These are phyloP conservation scores for Leccinellum rugosiceps DNA, from an alignment of 768 basidiomycete genomes.

Conservation along the genomic window DNA sequence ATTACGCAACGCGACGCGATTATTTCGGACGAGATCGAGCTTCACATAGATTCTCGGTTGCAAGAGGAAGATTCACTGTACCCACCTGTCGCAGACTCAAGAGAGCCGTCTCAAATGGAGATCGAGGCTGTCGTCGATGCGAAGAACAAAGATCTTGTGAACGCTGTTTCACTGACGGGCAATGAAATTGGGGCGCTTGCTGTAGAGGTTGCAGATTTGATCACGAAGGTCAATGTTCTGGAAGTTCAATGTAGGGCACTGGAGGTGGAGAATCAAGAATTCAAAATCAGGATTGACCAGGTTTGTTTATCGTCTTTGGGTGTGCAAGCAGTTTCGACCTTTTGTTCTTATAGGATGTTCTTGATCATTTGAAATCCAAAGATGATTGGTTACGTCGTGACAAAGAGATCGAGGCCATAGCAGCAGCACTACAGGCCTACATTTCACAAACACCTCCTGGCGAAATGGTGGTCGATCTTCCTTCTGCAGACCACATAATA, in stretches of 20 bases:
- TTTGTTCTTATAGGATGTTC: conserved; percentile 9
- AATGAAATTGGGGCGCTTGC: conserved; percentile 32
- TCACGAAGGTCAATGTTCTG: conserved; percentile 25
- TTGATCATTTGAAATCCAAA: conserved; percentile 11
- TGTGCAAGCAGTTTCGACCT: neutral
- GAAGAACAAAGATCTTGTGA: conserved; percentile 18
- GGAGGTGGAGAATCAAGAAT: conserved; percentile 27
- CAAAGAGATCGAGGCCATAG: conserved; percentile 30
- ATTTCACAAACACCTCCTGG: conserved; percentile 26
- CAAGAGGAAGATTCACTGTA: conserved; percentile 26
- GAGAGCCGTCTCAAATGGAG: conserved; percentile 17
- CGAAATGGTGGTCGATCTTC: conserved; percentile 14
- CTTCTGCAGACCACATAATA: conserved; percentile 30
- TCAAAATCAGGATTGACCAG: conserved; percentile 25
- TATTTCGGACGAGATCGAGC: conserved; percentile 30
- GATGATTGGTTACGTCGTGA: conserved; percentile 17
- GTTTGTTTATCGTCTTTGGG: conserved; percentile 14
- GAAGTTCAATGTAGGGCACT: conserved; percentile 20
- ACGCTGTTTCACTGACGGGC: conserved; percentile 15
- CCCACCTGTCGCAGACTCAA: conserved; percentile 13
- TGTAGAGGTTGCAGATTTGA: conserved; percentile 31
- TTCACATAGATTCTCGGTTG: conserved; percentile 27
- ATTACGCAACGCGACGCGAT: conserved; percentile 33
- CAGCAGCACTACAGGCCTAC: conserved; percentile 30
- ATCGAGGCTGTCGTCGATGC: conserved; percentile 27